phyloP scores from a whole-genome alignment of 2,329 filamentous ascomycete genomes.

The Didymella arachidicola region DNA sequence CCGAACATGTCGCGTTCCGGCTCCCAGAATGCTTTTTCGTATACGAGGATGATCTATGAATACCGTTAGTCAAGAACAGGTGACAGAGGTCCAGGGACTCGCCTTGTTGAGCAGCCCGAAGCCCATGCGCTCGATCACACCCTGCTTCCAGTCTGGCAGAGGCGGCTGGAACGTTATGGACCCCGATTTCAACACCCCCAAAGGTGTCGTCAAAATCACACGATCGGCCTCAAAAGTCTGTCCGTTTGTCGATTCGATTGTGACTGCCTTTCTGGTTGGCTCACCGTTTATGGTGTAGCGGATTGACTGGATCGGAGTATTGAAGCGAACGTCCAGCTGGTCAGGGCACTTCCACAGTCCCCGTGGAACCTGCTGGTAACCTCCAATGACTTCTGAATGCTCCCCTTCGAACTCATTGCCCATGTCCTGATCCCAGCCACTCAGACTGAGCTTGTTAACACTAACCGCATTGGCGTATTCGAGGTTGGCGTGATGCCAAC shows the following conservation, averaged over 20 bases:
- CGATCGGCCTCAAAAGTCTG: conserved; percentile 81
- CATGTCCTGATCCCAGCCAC: conserved; percentile 95
- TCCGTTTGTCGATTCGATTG: conserved; percentile 75
- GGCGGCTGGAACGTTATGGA: conserved; percentile 86
- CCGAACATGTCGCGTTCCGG: conserved; percentile 90
- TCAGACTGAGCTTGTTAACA: conserved; percentile 83
- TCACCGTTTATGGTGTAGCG: conserved; percentile 59
- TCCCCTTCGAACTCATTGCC: conserved; percentile 97
- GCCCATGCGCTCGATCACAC: conserved; percentile 81
- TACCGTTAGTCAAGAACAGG: conserved; percentile 18
- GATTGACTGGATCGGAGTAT: conserved; percentile 75
- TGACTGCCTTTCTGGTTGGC: conserved; percentile 36
- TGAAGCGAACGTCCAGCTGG: conserved; percentile 78
- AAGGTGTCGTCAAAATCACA: conserved; percentile 86
- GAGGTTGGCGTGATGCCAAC: conserved; percentile 98
- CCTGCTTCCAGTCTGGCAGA: conserved; percentile 85
- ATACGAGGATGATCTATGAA: conserved; percentile 76
- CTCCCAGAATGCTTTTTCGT: conserved; percentile 91
- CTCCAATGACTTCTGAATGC: conserved; percentile 91
- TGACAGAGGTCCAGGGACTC: neutral
- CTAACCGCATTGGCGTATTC: conserved; percentile 97
- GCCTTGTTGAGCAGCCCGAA: conserved; percentile 95
- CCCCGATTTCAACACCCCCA: conserved; percentile 89
- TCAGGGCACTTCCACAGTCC: conserved; percentile 81
- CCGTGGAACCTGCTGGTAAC: conserved; percentile 91